Evolutionary conservation across 2,329 filamentous ascomycete species (phyloP), one percentile per base, ranked within the genome.

Genomic region (Arthrobotrys entomopaga): DNA sequence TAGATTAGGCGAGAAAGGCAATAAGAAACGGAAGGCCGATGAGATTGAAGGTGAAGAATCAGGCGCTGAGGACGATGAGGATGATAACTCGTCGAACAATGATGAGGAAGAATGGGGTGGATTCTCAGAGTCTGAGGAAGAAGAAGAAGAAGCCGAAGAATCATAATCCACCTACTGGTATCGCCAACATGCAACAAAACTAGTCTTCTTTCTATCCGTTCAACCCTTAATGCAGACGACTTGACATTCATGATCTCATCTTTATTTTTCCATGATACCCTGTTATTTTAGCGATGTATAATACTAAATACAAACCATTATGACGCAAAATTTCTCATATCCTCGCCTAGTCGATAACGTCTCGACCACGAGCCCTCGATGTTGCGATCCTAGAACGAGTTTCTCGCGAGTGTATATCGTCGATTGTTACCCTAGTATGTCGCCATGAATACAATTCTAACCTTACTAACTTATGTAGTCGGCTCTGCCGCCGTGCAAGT

Each of bases 1-100:
- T 83, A 71, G 88, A 87, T 48, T 54, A 5, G 93, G 93, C 16
- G 92, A 98, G 82, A 97, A 96, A 89, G 83, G 84, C 66, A 88
- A 88, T 46, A 90, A 88, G 82, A 91, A 96, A 83, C 90, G 94
- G 79, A 89, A 89, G 78, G 80, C 80, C 7, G 80, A 76, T 38
- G 80, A 82, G 56, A 79, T 80, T 38, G 79, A 81, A 2, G 79
- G 78, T 29, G 80, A 81, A 7, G 81, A 80, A 63, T 83, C 82
- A 49, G 81, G 81, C 20, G 83, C 82, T 59, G 81, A 83, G 19
- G 46, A 46, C 11, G 42, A 24, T 2, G 20, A 10, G 53, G 83
- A 82, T 58, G 82, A 81, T 26, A 82, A 81, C 64, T 82, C 82
- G 60, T 81, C 81, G 52, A 82, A 75, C 26, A 79, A 78, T 16